A percentile compares a stretch with the other conserved stretches of the same genome.
Evolutionary conservation across 306 rosid species (phyloP).

Genomic region (Sechiopsis laciniata): DNA sequence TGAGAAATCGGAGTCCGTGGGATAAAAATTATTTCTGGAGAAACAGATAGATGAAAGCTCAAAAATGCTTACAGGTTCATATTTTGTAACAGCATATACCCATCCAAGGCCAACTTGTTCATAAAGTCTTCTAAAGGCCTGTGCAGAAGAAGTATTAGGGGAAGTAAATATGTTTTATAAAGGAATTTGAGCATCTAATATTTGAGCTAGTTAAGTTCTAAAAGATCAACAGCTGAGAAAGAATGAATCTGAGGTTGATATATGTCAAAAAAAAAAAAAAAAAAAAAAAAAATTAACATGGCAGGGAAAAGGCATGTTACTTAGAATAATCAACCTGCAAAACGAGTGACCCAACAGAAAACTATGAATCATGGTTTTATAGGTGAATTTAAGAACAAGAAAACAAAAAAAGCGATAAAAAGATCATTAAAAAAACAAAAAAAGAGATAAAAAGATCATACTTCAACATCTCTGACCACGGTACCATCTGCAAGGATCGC

Average conservation of each 20-base stretch:
- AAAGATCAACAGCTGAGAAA: neutral
- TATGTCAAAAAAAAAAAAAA: neutral
- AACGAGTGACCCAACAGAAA: neutral
- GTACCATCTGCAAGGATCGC: constrained; percentile 87
- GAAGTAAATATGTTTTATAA: neutral
- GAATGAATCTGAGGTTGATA: neutral
- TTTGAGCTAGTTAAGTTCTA: neutral
- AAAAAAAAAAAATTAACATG: neutral
- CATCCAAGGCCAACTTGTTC: constrained; percentile 87
- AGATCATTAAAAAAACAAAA: too few relatives aligned
- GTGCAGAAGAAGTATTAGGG: constrained; percentile 30
- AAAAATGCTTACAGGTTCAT: constrained; percentile 56
- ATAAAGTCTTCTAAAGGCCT: constrained; percentile 83
- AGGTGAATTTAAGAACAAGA: constrained; percentile 6
- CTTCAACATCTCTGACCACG: constrained; percentile 82
- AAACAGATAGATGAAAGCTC: constrained; percentile 11
- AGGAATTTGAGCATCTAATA: neutral
- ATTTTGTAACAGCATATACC: constrained; percentile 85
- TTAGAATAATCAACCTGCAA: neutral
- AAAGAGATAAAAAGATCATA: constrained; percentile 31
- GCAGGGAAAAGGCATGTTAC: neutral
- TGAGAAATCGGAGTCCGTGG: constrained; percentile 9
- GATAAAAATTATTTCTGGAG: neutral
- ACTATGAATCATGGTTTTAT: constrained; percentile 7
- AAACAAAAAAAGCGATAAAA: neutral